phyloP scores from a whole-genome alignment of 1,284 basidiomycete species.

The Gomphus sp. region DNA sequence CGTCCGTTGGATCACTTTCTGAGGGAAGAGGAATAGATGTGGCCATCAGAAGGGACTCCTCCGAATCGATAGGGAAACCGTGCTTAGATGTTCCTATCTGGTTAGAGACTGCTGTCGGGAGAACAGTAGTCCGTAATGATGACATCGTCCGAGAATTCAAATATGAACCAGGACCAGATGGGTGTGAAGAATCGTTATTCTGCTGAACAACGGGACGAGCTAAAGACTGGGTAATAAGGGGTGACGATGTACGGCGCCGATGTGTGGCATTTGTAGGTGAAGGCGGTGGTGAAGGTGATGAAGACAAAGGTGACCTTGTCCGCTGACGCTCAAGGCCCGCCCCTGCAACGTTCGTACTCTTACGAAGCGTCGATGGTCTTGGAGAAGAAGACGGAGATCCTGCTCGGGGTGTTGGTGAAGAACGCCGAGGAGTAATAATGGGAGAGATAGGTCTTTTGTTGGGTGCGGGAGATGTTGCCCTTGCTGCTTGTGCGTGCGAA shows the following conservation, averaged over 20 bases:
- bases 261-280: constrained; percentile 37
- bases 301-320: constrained; percentile 17
- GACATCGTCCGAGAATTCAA: constrained; percentile 9
- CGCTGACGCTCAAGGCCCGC: neutral
- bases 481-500: constrained; percentile 31
- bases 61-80: constrained; percentile 17
- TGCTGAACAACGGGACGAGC: neutral
- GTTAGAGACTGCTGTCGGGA: neutral
- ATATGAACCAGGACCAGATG: neutral
- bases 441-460: constrained; percentile 8
- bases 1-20: constrained; percentile 59
- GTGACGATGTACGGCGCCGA: constrained; percentile 3
- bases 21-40: constrained; percentile 63
- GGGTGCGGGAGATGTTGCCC: constrained; percentile 30
- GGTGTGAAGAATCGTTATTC: neutral
- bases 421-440: constrained; percentile 5
- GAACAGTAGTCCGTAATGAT: constrained; percentile 5
- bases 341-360: constrained; percentile 1
- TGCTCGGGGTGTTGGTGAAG: constrained; percentile 25
- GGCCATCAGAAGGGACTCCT: constrained; percentile 63
- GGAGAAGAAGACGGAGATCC: constrained; percentile 47
- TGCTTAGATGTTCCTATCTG: neutral
- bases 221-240: neutral
- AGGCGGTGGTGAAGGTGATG: constrained; percentile 28
- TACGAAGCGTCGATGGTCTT: constrained; percentile 9